A percentile compares a stretch with the other conserved stretches of the same genome.
Conservation (phyloP, 2,329 filamentous ascomycete species). For the Stachybotrys chartarum region DNA sequence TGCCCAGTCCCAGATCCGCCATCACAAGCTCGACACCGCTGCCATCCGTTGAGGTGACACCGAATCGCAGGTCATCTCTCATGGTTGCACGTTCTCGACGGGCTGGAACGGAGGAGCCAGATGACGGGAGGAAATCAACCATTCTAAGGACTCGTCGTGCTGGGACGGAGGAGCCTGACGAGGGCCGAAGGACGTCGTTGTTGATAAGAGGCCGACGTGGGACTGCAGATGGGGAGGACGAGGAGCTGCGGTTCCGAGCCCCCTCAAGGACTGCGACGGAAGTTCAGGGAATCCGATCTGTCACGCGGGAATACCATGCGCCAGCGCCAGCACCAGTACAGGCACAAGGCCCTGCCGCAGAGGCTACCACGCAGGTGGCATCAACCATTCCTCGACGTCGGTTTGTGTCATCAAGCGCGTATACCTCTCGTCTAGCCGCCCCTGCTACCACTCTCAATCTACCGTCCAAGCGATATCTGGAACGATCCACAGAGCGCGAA, state of each 20-base stretch:
- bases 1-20: constrained; percentile 37
- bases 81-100: constrained; percentile 37
- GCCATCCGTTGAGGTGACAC: constrained; percentile 29
- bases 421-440: constrained; percentile 35
- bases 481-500: constrained; percentile 35
- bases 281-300: constrained; percentile 29
- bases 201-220: constrained; percentile 38
- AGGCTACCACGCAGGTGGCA: constrained; percentile 17
- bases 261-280: constrained; percentile 55
- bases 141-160: constrained; percentile 38
- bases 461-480: constrained; percentile 40
- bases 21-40: constrained; percentile 28
- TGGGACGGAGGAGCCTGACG: constrained; percentile 40
- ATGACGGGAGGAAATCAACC: constrained; percentile 42
- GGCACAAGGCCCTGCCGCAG: constrained; percentile 19
- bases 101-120: constrained; percentile 42
- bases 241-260: constrained; percentile 43
- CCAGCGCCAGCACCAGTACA: constrained; percentile 24
- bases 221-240: constrained; percentile 40
- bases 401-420: constrained; percentile 40
- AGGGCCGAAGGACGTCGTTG: constrained; percentile 34
- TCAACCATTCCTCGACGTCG: constrained; percentile 47
- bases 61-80: constrained; percentile 46
- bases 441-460: constrained; percentile 29
- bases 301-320: constrained; percentile 16